These are phyloP conservation scores for Butyriboletus loyo DNA, from an alignment of 768 basidiomycete species.

Conservation along the genomic window DNA sequence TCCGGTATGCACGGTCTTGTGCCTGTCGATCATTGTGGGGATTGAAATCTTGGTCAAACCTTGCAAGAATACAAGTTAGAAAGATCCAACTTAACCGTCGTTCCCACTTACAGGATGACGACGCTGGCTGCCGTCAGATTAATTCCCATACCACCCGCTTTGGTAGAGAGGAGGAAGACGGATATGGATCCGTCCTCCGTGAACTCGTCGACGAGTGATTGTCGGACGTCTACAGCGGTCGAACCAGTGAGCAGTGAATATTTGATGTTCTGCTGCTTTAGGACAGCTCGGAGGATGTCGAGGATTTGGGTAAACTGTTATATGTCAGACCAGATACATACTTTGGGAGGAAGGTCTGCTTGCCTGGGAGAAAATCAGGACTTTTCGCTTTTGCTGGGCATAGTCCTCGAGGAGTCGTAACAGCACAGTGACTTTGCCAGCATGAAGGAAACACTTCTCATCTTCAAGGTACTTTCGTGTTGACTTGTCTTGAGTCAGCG, in stretches of 20 bases:
- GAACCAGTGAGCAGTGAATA: conserved; percentile 88
- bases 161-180: conserved; percentile 88
- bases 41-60: conserved; percentile 98
- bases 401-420: conserved; percentile 70
- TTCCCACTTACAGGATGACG: conserved; percentile 74
- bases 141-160: conserved; percentile 95
- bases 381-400: conserved; percentile 64
- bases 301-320: conserved; percentile 90
- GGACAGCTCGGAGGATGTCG: conserved; percentile 83
- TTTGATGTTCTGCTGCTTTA: conserved; percentile 67
- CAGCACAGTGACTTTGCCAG: conserved; percentile 82
- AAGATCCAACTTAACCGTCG: neutral
- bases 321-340: neutral
- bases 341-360: conserved; percentile 13
- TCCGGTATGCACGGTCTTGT: conserved; percentile 95
- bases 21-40: conserved; percentile 97
- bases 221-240: conserved; percentile 91
- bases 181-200: conserved; percentile 78
- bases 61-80: conserved; percentile 27
- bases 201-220: conserved; percentile 93
- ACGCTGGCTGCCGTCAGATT: conserved; percentile 95
- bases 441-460: conserved; percentile 73
- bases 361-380: conserved; percentile 95
- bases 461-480: conserved; percentile 72
- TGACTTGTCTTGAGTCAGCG: conserved; percentile 42